Percentiles rank a stretch among this genome's conserved stretches.
phyloP scores from a whole-genome alignment of 192 early-diverging fungal species.

The Backusella mclennaniae region DNA sequence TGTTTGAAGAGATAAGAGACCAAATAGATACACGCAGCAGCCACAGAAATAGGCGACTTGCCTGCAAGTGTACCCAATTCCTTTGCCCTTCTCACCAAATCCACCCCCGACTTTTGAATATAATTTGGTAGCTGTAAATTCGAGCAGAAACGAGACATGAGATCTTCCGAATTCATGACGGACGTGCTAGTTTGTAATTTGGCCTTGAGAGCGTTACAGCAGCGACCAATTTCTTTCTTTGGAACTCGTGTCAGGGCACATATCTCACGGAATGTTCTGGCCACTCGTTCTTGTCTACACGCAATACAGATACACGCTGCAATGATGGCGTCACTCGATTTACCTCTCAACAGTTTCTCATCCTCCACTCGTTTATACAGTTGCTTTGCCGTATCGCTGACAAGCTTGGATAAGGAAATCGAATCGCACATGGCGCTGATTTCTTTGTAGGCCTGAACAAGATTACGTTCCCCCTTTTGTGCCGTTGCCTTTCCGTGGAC shows the following conservation, averaged over 20 bases:
- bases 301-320: constrained; percentile 95
- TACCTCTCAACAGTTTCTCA: constrained; percentile 78
- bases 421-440: constrained; percentile 79
- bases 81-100: constrained; percentile 70
- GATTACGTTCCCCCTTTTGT: constrained; percentile 69
- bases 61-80: constrained; percentile 85
- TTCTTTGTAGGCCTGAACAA: constrained; percentile 75
- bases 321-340: constrained; percentile 78
- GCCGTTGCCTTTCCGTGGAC: constrained; percentile 70
- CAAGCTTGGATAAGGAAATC: constrained; percentile 73
- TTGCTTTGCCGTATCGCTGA: constrained; percentile 81
- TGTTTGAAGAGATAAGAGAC: constrained; percentile 70
- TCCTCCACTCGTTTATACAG: constrained; percentile 84
- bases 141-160: constrained; percentile 81
- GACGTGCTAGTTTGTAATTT: constrained; percentile 57
- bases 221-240: constrained; percentile 92
- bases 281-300: constrained; percentile 79
- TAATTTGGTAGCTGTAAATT: constrained; percentile 69
- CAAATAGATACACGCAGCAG: constrained; percentile 91
- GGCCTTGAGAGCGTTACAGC: constrained; percentile 66
- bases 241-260: constrained; percentile 86
- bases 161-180: constrained; percentile 68
- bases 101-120: constrained; percentile 69
- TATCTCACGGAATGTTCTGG: constrained; percentile 95
- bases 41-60: constrained; percentile 89